A percentile compares a stretch with the other conserved stretches of the same genome.
Conservation (phyloP, 306 rosid genomes). For the Rubus idaeus region DNA sequence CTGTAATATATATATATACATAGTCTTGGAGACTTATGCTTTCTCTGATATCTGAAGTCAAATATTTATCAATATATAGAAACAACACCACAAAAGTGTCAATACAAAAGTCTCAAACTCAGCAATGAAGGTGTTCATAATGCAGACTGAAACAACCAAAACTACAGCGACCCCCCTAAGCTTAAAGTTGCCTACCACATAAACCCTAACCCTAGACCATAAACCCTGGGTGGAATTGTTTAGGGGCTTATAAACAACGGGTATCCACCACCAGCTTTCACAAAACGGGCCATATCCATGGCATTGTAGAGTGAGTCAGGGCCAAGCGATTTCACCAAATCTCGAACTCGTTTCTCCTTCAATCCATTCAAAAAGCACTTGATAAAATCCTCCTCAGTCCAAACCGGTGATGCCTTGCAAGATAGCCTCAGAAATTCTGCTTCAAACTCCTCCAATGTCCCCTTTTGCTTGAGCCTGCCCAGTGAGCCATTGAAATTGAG, state of each 20-base stretch:
- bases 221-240: too few species aligned
- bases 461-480: background rate
- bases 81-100: background rate
- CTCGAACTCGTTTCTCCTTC: background rate
- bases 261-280: background rate
- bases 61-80: background rate
- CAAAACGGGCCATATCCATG: background rate
- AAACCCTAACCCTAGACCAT: background rate
- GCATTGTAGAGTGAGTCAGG: background rate
- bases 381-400: background rate
- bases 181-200: background rate
- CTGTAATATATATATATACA: background rate
- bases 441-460: too few species aligned
- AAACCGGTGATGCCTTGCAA: too few species aligned
- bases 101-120: background rate
- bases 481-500: background rate
- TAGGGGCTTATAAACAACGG: too few species aligned
- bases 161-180: background rate
- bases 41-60: background rate
- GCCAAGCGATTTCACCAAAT: background rate
- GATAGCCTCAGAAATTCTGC: too few species aligned
- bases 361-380: background rate
- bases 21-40: background rate
- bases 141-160: too few species aligned
- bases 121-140: too few species aligned